Conservation (phyloP, 805 yeast species). For the Kregervanrija delftensis region DNA sequence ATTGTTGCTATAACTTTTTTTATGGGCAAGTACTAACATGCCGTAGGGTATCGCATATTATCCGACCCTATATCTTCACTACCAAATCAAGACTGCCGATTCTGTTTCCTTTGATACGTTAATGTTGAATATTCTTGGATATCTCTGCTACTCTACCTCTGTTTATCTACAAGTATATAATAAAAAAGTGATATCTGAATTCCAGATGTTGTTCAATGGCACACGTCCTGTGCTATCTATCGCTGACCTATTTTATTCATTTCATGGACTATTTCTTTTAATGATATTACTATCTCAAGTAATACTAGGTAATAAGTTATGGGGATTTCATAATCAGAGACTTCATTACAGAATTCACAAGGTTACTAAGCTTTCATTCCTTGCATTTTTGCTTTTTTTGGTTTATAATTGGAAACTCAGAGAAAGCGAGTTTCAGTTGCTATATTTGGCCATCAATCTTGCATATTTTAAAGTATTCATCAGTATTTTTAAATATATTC, state of each 20-base stretch:
- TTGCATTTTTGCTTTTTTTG: constrained; percentile 9
- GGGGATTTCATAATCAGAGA: constrained; percentile 29
- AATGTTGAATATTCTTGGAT: constrained; percentile 40
- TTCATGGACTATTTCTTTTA: constrained; percentile 40
- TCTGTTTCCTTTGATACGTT: constrained; percentile 45
- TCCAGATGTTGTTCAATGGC: constrained; percentile 25
- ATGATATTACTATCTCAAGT: constrained; percentile 33
- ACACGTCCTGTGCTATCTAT: constrained; percentile 34
- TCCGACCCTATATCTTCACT: constrained; percentile 39
- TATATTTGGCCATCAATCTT: constrained; percentile 34
- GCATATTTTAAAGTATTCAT: constrained; percentile 39
- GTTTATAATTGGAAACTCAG: constrained; percentile 10
- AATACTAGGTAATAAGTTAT: constrained; percentile 25
- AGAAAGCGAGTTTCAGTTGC: constrained; percentile 15
- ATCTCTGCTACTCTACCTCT: constrained; percentile 36
- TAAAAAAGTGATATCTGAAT: constrained; percentile 26
- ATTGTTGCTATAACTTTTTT: background rate
- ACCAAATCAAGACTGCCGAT: constrained; percentile 34
- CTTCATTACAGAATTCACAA: constrained; percentile 19
- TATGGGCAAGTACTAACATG: background rate
- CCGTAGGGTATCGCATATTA: constrained; percentile 41
- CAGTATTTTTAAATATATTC: constrained; percentile 43
- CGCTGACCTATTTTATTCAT: constrained; percentile 40
- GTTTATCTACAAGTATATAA: constrained; percentile 35
- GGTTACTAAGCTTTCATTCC: constrained; percentile 15